Conservation (phyloP, 495 filamentous ascomycete species). For the Chaetomium cochliodes region DNA sequence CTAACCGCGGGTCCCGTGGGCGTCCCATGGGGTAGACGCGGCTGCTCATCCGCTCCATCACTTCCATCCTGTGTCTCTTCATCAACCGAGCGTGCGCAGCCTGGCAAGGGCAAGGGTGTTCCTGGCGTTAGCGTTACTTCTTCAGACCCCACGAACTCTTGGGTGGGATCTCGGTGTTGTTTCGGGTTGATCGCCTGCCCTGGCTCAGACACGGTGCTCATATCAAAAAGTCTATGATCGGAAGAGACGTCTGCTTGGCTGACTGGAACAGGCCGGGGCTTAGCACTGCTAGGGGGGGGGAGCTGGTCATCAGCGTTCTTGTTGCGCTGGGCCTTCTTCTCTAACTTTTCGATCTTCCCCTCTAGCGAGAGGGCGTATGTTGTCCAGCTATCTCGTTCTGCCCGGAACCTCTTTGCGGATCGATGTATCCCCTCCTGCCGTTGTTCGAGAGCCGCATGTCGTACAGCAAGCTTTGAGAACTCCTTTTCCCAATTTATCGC, state of each 20-base stretch:
- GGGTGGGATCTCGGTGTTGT: background rate
- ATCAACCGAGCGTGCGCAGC: background rate
- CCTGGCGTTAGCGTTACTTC: slow-evolving; percentile 12
- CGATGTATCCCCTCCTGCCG: slow-evolving; percentile 25
- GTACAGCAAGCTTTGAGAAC: slow-evolving; percentile 32
- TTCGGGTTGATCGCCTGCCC: background rate
- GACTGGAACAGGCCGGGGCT: background rate
- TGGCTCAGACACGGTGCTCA: slow-evolving; percentile 23
- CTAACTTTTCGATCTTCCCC: slow-evolving; percentile 23
- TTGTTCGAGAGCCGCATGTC: slow-evolving; percentile 28
- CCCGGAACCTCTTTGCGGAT: slow-evolving; percentile 15
- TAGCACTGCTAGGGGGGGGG: background rate
- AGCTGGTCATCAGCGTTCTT: background rate
- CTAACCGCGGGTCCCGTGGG: slow-evolving; percentile 12
- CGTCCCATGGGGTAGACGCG: slow-evolving; percentile 24
- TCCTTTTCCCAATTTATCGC: slow-evolving; percentile 25
- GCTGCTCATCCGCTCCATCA: slow-evolving; percentile 28
- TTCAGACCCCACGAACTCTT: background rate
- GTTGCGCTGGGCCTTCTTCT: slow-evolving; percentile 26
- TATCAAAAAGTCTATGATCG: background rate
- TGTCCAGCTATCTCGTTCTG: slow-evolving; percentile 31
- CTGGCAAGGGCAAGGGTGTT: background rate
- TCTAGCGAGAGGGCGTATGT: slow-evolving; percentile 33
- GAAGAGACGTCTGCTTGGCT: background rate
- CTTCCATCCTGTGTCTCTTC: slow-evolving; percentile 13